A percentile compares a stretch with the other conserved stretches of the same genome.
phyloP scores from a whole-genome alignment of 345 rosid species.

The Citrus maxima region DNA sequence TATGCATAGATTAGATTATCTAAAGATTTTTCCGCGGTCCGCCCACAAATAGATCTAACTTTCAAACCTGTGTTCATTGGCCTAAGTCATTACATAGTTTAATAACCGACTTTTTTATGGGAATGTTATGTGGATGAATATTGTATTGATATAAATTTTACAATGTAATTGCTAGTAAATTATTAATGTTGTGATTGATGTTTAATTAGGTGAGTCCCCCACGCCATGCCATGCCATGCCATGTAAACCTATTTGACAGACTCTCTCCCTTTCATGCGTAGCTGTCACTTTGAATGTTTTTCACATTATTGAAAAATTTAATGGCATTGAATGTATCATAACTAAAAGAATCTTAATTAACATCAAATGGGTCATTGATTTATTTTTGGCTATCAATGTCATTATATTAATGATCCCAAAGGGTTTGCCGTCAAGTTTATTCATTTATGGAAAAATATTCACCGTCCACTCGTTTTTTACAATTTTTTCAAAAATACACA shows the following conservation, averaged over 20 bases:
- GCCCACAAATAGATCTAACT: not conserved
- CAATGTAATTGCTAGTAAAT: not conserved
- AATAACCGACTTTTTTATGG: not conserved
- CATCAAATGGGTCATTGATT: not conserved
- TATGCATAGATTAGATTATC: too few relatives aligned
- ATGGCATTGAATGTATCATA: not conserved
- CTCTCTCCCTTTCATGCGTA: not conserved
- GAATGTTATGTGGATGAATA: not conserved
- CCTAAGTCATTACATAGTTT: not conserved
- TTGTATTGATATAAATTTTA: not conserved
- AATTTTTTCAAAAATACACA: too few relatives aligned
- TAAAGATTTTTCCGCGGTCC: not conserved
- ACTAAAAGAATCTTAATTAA: not conserved
- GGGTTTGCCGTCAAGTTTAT: too few relatives aligned
- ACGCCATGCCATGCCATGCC: not conserved
- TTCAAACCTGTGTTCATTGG: not conserved
- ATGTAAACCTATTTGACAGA: not conserved
- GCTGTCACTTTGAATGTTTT: not conserved
- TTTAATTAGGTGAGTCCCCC: not conserved
- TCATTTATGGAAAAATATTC: too few relatives aligned
- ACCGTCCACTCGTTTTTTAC: too few relatives aligned
- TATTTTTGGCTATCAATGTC: not conserved
- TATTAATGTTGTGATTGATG: not conserved
- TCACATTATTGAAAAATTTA: not conserved
- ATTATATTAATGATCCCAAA: too few relatives aligned